These are phyloP conservation scores for Silene coronaria DNA, from an alignment of 179 eudicot genomes.

Conservation along the genomic window DNA sequence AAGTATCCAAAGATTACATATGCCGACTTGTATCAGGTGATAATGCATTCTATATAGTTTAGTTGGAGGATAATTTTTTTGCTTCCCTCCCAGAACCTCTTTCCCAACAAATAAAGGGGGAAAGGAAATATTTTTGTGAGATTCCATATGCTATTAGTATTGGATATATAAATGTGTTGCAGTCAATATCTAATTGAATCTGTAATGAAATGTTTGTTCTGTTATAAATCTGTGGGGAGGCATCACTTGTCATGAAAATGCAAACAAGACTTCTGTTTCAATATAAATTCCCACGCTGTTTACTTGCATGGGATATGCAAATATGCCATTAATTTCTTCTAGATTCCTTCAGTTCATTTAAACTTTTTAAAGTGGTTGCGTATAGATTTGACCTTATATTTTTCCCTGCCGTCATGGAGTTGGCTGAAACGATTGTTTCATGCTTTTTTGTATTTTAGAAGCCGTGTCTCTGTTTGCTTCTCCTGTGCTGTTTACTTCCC, in stretches of 20 bases:
- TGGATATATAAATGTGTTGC: neutral
- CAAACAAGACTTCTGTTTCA: neutral
- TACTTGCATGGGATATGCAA: neutral
- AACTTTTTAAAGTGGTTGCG: neutral
- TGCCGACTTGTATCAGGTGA: conserved; percentile 99
- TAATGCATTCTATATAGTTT: neutral
- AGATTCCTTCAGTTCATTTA: neutral
- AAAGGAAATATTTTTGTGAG: neutral
- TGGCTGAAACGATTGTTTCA: neutral
- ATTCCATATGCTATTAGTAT: neutral
- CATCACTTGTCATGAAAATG: neutral
- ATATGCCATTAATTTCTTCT: neutral
- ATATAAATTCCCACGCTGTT: neutral
- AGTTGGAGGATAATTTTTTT: neutral
- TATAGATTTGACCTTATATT: neutral
- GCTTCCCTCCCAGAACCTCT: neutral
- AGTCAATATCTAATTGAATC: conserved; percentile 3
- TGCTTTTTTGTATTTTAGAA: neutral
- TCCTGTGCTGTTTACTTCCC: neutral
- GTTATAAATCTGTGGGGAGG: neutral
- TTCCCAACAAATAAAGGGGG: neutral
- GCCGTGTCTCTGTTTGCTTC: neutral
- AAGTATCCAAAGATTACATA: conserved; percentile 78
- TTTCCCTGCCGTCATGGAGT: neutral
- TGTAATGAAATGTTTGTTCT: neutral